Base-by-base conservation (phyloP, 1,139 yeast genomes). In the Blastobotrys indianensis region DNA sequence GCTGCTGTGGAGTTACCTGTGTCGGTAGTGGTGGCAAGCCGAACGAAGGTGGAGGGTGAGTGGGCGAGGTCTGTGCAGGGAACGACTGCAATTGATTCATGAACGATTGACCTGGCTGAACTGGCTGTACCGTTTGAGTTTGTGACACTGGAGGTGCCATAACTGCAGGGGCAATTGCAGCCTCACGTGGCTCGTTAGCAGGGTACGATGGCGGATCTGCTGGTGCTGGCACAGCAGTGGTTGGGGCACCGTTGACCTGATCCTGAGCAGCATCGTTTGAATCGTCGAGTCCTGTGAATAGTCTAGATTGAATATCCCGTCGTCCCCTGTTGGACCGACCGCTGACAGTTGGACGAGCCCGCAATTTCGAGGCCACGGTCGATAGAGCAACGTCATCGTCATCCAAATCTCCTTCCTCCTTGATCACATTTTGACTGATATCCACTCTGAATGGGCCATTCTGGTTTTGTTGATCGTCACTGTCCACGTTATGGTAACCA, bases 241-340 rank as follows among this genome's bases (percentile, higher is more conserved):
- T 23, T n/a, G 39, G 32, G n/a, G 23, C 37, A 42, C 30, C 15
- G 12, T 12, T 28, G 38, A 16, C 32, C 38, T 43, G 43, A 30
- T 60, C 63, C 29, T 56, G 40, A 13, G 55, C 56, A 16, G 59
- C 45, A 7, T 67, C 41, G 73, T 76, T 56, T 13, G 59, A 46
- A 7, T 67, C 41, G 73, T 76, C 56, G 70, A 66, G 56, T 50
- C 76, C 73, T 30, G 76, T 76, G 65, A 79, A 80, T 42, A 76
- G 62, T 52, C 72, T 76, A 4, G 82, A 77, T 54, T 75, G 76
- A 35, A 76, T 69, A 39, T 76, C 78, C 42, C 73, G 69, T 56
- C 82, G 67, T 12, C 67, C 64, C 11, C 67, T 54, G 37, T 54
- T 46, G 1, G 59, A 53, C 28, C 67, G 44, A 9, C 64, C 58